These are phyloP conservation scores for Chrysosporium keratinophilum DNA, from an alignment of 2,329 filamentous ascomycete genomes.

Conservation along the genomic window DNA sequence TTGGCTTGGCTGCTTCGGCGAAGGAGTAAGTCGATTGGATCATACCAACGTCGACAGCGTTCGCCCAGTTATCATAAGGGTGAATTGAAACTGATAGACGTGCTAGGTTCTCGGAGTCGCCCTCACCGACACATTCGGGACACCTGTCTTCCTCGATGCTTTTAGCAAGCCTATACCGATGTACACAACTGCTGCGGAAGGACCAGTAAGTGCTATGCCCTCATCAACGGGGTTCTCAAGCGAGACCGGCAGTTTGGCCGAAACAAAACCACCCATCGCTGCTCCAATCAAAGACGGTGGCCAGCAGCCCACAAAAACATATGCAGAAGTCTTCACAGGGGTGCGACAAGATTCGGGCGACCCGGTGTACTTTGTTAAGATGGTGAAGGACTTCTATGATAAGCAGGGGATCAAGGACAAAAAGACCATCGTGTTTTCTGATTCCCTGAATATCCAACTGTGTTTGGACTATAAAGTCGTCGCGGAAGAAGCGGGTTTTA, in stretches of 20 bases:
- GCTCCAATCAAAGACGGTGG: constrained; percentile 31
- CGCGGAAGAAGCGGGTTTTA: constrained; percentile 69
- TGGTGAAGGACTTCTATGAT: constrained; percentile 74
- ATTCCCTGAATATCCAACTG: constrained; percentile 81
- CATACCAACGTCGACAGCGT: not conserved
- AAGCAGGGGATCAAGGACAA: constrained; percentile 60
- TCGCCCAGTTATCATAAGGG: not conserved
- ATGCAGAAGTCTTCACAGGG: constrained; percentile 71
- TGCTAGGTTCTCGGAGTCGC: constrained; percentile 65
- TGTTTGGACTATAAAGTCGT: constrained; percentile 83
- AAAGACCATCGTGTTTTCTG: constrained; percentile 91
- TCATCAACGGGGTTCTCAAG: constrained; percentile 35
- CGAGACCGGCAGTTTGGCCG: constrained; percentile 29
- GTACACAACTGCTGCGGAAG: constrained; percentile 33
- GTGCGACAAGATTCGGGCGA: constrained; percentile 87
- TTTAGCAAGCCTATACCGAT: constrained; percentile 59
- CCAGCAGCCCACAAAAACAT: constrained; percentile 47
- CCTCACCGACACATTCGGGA: constrained; percentile 93
- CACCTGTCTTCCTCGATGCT: constrained; percentile 71
- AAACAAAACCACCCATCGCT: constrained; percentile 35
- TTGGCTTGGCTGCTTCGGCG: constrained; percentile 86
- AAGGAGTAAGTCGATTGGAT: constrained; percentile 42
- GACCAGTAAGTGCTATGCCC: constrained; percentile 30
- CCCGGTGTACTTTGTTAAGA: constrained; percentile 65
- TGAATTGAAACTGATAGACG: not conserved